Evolutionary conservation across 805 yeast species (phyloP), one percentile per base, ranked within the genome.

Genomic region (Yarrowia sp.): DNA sequence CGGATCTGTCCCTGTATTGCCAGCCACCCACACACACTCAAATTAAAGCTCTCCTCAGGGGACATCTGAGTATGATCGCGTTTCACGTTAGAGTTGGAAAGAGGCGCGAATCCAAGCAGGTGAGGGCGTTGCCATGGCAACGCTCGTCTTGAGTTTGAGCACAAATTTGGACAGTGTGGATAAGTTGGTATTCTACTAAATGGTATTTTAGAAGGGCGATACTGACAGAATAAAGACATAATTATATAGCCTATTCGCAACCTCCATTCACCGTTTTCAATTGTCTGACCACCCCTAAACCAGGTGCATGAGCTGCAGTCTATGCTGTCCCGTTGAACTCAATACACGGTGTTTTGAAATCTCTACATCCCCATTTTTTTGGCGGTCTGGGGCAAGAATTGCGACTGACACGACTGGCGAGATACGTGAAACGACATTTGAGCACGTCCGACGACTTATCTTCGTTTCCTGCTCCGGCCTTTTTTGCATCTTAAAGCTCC

Each of bases 291-390:
- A 32, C 54, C 54, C 54, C 54, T 48, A 51, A 35, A 35, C 41
- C 43, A 24, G 46, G 41, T 51, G 59, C 59, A 48, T 49, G 16
- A 28, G 28, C 56, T 49, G 41, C 56, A 49, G 56, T 21, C 41
- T 8, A 49, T 49, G 30, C 41, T 33, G 33, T 51, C 32, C 54
- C 54, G 41, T 54, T 26, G 19, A 54, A 54, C 46, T 36, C 61
- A 38, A 54, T 54, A 36, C 46, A 54, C 61, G 35, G 46, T 54
- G 61, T 54, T 54, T 54, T 54, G 61, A 54, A 54, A 38, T 54
- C 46, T 38, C 61, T 54, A 54, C 58, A 51, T 35, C 41, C 58
- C 58, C 58, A 51, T 33, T 33, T 51, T 51, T n/a, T 19, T 9
- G 58, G 38, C 58, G 28, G 41, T 10, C 41, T 51, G 41, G 58